These are phyloP conservation scores for Populus tremula DNA, from an alignment of 345 rosid genomes.

Conservation along the genomic window DNA sequence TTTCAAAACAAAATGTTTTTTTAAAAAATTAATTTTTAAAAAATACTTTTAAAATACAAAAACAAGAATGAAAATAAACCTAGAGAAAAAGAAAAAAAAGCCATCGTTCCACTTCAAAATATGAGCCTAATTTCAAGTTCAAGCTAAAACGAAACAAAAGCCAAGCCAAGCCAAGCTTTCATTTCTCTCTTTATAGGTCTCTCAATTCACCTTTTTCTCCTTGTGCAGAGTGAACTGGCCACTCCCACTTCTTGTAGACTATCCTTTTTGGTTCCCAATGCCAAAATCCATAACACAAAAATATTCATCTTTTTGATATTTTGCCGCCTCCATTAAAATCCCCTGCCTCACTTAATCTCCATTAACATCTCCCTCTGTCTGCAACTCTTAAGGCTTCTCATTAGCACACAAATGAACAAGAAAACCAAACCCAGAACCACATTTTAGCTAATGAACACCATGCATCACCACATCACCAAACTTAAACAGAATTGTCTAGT, in stretches of 20 bases:
- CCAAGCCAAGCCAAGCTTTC: no score
- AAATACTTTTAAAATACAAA: no score
- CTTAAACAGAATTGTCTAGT: conserved; percentile 16
- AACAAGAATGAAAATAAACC: no score
- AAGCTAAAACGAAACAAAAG: no score
- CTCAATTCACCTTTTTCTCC: background rate
- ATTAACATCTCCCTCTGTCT: background rate
- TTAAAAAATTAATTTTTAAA: no score
- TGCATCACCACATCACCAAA: conserved; percentile 3
- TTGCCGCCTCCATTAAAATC: conserved; percentile 39
- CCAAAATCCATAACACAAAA: conserved; percentile 9
- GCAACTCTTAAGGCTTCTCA: background rate
- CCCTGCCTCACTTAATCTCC: background rate
- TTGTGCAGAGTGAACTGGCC: background rate
- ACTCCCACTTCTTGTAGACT: background rate
- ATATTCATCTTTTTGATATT: background rate
- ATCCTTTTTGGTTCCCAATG: conserved; percentile 11
- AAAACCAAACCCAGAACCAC: background rate
- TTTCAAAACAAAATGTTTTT: no score
- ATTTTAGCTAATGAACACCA: background rate
- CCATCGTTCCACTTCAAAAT: background rate
- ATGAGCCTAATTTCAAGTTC: background rate
- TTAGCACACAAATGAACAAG: background rate
- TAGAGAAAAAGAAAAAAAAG: no score
- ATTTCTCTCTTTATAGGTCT: background rate